Percentiles rank a stretch among this genome's conserved stretches.
Conservation (phyloP, 805 yeast species). For the Wickerhamomyces chambardii region DNA sequence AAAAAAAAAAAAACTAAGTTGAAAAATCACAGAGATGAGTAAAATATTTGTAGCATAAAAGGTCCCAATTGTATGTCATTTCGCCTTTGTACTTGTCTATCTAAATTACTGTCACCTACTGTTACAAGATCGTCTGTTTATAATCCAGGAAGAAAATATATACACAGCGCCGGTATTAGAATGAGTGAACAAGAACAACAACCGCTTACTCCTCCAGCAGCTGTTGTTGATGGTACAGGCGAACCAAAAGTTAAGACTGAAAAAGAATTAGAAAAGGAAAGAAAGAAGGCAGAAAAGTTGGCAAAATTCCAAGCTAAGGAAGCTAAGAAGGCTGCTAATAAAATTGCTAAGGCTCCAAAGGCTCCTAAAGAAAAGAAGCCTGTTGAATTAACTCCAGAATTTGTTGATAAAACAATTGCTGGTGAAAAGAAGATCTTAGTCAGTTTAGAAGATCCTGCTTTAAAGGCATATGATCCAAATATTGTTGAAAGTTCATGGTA, state of each 20-base stretch:
- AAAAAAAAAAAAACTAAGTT: too few species aligned
- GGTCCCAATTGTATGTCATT: slow-evolving; percentile 8
- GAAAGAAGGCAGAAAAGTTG: slow-evolving; percentile 80
- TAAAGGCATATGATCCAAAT: slow-evolving; percentile 89
- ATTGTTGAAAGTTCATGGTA: slow-evolving; percentile 97
- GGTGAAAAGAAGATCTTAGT: slow-evolving; percentile 89
- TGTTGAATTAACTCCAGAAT: slow-evolving; percentile 75
- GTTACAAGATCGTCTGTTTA: slow-evolving; percentile 1
- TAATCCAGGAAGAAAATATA: neutral
- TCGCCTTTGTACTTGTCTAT: slow-evolving; percentile 1
- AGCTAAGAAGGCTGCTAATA: slow-evolving; percentile 50
- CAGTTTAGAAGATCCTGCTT: slow-evolving; percentile 85
- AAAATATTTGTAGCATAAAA: too few species aligned
- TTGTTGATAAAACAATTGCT: slow-evolving; percentile 69
- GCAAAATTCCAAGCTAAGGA: slow-evolving; percentile 82
- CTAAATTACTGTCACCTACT: slow-evolving; percentile 1
- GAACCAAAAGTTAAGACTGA: slow-evolving; percentile 50
- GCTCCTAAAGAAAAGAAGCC: slow-evolving; percentile 66
- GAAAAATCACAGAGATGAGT: too few species aligned
- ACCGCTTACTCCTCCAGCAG: slow-evolving; percentile 3
- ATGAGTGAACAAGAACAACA: slow-evolving; percentile 11
- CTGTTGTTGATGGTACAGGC: slow-evolving; percentile 20
- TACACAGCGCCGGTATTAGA: neutral
- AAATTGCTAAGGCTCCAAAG: slow-evolving; percentile 31
- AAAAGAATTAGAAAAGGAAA: slow-evolving; percentile 79